These are phyloP conservation scores for Scheffersomyces segobiensis DNA, from an alignment of 1,139 yeast species.

Conservation along the genomic window DNA sequence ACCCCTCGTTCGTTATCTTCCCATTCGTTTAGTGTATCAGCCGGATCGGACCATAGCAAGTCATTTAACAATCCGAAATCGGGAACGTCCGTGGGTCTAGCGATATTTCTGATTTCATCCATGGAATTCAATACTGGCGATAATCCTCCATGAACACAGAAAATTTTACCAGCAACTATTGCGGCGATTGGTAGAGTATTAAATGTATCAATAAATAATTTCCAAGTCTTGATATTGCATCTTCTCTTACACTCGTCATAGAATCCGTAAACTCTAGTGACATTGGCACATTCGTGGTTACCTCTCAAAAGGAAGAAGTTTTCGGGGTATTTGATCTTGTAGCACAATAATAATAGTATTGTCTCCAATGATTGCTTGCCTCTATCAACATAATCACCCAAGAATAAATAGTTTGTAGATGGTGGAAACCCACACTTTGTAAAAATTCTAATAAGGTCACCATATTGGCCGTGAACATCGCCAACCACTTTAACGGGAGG, in stretches of 20 bases:
- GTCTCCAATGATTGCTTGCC: constrained; percentile 95
- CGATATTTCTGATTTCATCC: constrained; percentile 89
- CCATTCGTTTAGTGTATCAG: constrained; percentile 94
- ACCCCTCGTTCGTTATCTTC: constrained; percentile 98
- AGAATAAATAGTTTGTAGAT: constrained; percentile 80
- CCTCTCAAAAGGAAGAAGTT: constrained; percentile 91
- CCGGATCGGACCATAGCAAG: constrained; percentile 94
- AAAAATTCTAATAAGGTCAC: constrained; percentile 85
- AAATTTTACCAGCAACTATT: constrained; percentile 91
- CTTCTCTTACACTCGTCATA: constrained; percentile 93
- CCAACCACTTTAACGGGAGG: constrained; percentile 98
- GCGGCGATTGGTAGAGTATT: constrained; percentile 95
- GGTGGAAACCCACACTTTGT: constrained; percentile 99
- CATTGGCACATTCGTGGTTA: constrained; percentile 96
- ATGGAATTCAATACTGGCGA: constrained; percentile 87
- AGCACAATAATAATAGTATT: constrained; percentile 78
- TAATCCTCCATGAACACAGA: constrained; percentile 96
- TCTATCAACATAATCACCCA: constrained; percentile 96
- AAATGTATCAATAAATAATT: constrained; percentile 87
- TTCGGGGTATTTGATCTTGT: constrained; percentile 94
- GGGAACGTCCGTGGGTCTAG: constrained; percentile 96
- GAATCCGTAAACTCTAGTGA: constrained; percentile 93
- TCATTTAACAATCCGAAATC: constrained; percentile 93
- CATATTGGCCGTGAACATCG: constrained; percentile 96
- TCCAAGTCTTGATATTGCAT: constrained; percentile 92